phyloP scores from a whole-genome alignment of 2,329 filamentous ascomycete species.

The Reticulascus tulasneorum region DNA sequence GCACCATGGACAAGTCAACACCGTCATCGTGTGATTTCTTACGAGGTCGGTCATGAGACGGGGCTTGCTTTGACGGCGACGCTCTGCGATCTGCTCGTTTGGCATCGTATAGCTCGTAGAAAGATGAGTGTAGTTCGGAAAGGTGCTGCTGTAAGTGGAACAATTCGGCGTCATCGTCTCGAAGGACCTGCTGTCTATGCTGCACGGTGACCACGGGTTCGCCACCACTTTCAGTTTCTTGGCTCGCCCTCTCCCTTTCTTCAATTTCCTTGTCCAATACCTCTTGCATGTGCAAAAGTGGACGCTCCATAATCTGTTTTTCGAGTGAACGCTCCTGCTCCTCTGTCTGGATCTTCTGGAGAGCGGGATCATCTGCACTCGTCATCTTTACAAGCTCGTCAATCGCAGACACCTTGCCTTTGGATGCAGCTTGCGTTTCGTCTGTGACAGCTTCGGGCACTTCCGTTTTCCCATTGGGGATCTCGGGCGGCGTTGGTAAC shows the following conservation, averaged over 20 bases:
- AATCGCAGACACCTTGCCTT: conserved; percentile 42
- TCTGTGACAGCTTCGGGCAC: not conserved
- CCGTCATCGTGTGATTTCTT: conserved; percentile 31
- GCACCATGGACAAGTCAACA: conserved; percentile 55
- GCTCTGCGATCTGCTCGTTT: conserved; percentile 33
- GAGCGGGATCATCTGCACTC: conserved; percentile 61
- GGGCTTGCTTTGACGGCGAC: conserved; percentile 20
- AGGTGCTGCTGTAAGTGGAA: conserved; percentile 72
- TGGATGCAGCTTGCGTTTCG: conserved; percentile 1
- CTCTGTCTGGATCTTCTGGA: conserved; percentile 71
- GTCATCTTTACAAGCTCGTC: conserved; percentile 76
- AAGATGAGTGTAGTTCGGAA: conserved; percentile 68
- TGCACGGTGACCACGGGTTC: conserved; percentile 10
- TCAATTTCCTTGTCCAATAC: conserved; percentile 83
- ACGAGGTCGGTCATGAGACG: conserved; percentile 8
- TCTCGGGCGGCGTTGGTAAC: conserved; percentile 23
- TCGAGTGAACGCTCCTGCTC: conserved; percentile 85
- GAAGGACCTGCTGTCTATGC: conserved; percentile 68
- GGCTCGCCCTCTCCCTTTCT: conserved; percentile 45
- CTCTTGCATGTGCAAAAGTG: conserved; percentile 88
- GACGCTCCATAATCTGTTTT: conserved; percentile 84
- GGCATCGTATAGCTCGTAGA: conserved; percentile 79
- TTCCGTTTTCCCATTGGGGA: conserved; percentile 2
- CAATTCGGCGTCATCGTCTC: conserved; percentile 85
- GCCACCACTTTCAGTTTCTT: conserved; percentile 35